These are phyloP conservation scores for Pelargonium fulgidum DNA, from an alignment of 441 rosid genomes.

Conservation along the genomic window DNA sequence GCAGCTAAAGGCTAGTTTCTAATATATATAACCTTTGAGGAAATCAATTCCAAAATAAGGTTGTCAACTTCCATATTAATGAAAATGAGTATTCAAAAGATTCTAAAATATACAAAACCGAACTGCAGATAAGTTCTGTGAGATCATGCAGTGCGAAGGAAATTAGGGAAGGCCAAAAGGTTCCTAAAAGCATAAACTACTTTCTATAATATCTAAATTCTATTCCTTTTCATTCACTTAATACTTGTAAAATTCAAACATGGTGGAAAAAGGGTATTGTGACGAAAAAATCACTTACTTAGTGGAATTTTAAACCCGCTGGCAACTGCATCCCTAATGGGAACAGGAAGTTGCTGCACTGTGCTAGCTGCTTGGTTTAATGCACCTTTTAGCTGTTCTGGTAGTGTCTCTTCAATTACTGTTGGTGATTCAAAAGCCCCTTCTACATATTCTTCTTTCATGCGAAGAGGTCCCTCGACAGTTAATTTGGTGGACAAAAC, in stretches of 20 bases:
- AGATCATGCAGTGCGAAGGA: no score
- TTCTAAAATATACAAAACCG: no score
- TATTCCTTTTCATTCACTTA: no score
- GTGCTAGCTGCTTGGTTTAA: constrained; percentile 56
- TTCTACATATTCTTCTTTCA: constrained; percentile 81
- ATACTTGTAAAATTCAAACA: no score
- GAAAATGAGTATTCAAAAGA: no score
- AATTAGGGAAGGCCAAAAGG: no score
- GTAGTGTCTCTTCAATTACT: constrained; percentile 66
- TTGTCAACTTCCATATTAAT: no score
- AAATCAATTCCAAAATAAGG: no score
- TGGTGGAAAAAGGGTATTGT: background rate
- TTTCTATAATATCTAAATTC: no score
- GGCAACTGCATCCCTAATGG: constrained; percentile 53
- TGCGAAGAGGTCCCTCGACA: constrained; percentile 80
- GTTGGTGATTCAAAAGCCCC: constrained; percentile 68
- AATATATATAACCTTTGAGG: background rate
- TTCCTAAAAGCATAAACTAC: no score
- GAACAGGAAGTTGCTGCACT: constrained; percentile 66
- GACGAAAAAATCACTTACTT: constrained; percentile 38
- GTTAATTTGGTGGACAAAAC: constrained; percentile 48
- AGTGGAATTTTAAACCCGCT: constrained; percentile 66
- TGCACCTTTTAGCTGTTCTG: constrained; percentile 69
- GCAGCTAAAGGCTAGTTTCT: background rate
- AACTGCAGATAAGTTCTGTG: no score